These are phyloP conservation scores for Claviceps sp. DNA, from an alignment of 2,329 filamentous ascomycete species.

Conservation along the genomic window DNA sequence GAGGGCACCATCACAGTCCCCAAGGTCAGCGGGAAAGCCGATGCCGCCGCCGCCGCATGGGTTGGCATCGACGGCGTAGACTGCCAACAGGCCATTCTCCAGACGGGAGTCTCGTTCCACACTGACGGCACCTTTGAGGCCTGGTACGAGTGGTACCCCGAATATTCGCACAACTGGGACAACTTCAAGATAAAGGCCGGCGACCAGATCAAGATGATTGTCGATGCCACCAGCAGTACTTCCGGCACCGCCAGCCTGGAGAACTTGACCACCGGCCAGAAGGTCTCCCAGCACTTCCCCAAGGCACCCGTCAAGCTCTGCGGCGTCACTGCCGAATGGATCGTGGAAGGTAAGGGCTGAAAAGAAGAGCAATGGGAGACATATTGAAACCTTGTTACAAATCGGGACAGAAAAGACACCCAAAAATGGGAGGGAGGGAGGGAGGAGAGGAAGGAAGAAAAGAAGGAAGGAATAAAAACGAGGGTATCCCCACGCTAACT, in stretches of 20 bases:
- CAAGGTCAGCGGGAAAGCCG: slow-evolving; percentile 8
- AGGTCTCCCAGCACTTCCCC: slow-evolving; percentile 36
- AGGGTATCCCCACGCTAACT: too few species aligned
- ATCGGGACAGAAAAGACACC: too few species aligned
- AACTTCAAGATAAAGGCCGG: slow-evolving; percentile 18
- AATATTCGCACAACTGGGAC: slow-evolving; percentile 24
- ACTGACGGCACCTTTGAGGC: slow-evolving; percentile 24
- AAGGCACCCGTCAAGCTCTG: slow-evolving; percentile 30
- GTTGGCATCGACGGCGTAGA: slow-evolving; percentile 35
- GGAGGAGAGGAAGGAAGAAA: too few species aligned
- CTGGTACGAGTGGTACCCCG: slow-evolving; percentile 29
- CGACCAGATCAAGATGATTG: slow-evolving; percentile 18
- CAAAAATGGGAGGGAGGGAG: too few species aligned
- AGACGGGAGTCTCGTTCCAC: slow-evolving; percentile 28
- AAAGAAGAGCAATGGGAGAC: not conserved
- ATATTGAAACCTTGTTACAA: not conserved
- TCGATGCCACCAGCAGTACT: slow-evolving; percentile 14
- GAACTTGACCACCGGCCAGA: slow-evolving; percentile 38
- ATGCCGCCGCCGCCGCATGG: slow-evolving; percentile 22
- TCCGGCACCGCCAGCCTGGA: slow-evolving; percentile 19
- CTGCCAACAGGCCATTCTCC: slow-evolving; percentile 25
- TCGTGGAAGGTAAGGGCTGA: slow-evolving; percentile 33
- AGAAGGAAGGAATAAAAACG: too few species aligned
- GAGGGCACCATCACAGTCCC: slow-evolving; percentile 18
- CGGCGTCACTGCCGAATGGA: slow-evolving; percentile 48